Evolutionary conservation across 1,284 basidiomycete genomes (phyloP).

Genomic region (Pseudozyma sp.): DNA sequence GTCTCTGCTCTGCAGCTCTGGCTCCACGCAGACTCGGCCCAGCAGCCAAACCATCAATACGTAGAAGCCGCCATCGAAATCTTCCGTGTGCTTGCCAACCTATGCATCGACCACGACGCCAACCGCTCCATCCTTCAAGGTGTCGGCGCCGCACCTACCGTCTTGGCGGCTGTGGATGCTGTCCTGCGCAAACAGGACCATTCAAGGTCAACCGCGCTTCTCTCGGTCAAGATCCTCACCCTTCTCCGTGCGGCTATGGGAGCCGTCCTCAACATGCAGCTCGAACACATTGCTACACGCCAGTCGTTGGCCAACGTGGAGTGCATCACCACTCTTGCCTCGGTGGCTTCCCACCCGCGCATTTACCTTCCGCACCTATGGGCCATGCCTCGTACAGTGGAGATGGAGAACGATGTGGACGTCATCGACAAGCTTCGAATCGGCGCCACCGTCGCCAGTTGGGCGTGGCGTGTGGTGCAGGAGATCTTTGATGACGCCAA

Average conservation of each 20-base stretch:
- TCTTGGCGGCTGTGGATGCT: constrained; percentile 81
- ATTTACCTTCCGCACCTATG: constrained; percentile 49
- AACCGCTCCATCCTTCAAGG: constrained; percentile 37
- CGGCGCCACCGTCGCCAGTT: constrained; percentile 41
- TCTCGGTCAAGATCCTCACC: constrained; percentile 71
- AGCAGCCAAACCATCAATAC: constrained; percentile 13
- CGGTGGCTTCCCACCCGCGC: constrained; percentile 31
- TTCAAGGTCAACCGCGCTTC: constrained; percentile 42
- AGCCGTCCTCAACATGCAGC: constrained; percentile 80
- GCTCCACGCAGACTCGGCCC: constrained; percentile 24
- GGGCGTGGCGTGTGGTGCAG: constrained; percentile 45
- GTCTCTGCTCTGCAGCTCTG: constrained; percentile 43
- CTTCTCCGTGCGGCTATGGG: constrained; percentile 82
- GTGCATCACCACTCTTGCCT: constrained; percentile 26
- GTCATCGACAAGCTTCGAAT: constrained; percentile 33
- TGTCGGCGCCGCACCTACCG: constrained; percentile 73
- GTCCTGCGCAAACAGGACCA: constrained; percentile 77
- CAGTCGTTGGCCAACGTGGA: constrained; percentile 30
- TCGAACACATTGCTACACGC: constrained; percentile 75
- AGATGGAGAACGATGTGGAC: constrained; percentile 29
- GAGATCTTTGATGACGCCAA: constrained; percentile 46
- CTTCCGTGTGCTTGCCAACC: constrained; percentile 57
- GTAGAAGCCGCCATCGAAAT: constrained; percentile 51
- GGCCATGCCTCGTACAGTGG: constrained; percentile 30
- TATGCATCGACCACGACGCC: constrained; percentile 59